Evolutionary conservation across 371 early-diverging fungal species (phyloP), one percentile per base, ranked within the genome.

Genomic region (Umbelopsis sp.): DNA sequence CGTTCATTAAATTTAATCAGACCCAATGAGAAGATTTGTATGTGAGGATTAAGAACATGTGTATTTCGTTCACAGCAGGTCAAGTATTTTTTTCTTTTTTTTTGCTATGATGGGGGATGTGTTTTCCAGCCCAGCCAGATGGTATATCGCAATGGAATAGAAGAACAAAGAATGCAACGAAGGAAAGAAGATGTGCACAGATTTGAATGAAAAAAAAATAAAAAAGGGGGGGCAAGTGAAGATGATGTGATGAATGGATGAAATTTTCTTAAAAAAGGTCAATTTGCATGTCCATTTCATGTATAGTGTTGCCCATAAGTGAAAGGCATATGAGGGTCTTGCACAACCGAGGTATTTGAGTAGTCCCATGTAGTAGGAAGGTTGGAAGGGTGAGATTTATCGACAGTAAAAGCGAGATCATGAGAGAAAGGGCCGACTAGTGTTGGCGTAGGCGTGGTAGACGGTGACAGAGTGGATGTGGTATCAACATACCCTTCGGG

Each of bases 121-220:
- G 18, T 10, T 57, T 57, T 57, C 57, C 57, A 57, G 57, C 57
- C 38, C 57, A 57, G 57, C 57, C 57, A 57, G 57, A 57, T 35
- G 57, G 35, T 57, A 57, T 57, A 57, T 35, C 12, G 57, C 29
- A 57, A 57, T 14, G 29, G 18, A 57, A 29, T 9, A 57, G 4
- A 48, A 52, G 44, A 32, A 62, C 37, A 57, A 48, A 18, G 37
- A 57, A 35, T 57, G 35, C 57, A 57, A 48, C 12, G 41, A 41
- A 41, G 41, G 41, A 41, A 7, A 41, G 41, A 41, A 41, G 7
- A 7, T 41, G 41, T 41, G 10, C 41, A 41, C 41, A 41, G 41
- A 41, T 29, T 29, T 29, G 29, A 29, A 3, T 29, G 4, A 29
- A 4, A 38, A 41, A 22, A 63, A 63, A 41, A 63, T 0, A 65